Evolutionary conservation across 805 yeast genomes (phyloP), one percentile per base, ranked within the genome.

Genomic region (Suhomyces sp.): DNA sequence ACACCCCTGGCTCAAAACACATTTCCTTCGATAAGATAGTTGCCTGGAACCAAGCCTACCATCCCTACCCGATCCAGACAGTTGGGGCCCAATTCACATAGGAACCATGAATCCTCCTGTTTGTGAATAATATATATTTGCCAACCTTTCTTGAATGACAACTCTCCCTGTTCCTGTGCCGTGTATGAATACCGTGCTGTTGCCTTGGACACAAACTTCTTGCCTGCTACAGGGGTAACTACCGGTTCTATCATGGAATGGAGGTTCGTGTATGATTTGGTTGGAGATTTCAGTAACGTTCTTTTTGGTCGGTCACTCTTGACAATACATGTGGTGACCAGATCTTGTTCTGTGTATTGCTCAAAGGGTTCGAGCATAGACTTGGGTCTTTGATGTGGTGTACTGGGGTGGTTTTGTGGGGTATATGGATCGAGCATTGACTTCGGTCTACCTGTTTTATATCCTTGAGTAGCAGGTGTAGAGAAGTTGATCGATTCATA

Each of bases 31-130:
- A 49, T 45, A 11, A 68, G 42, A 42, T 68, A 68, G 33, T 68
- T 68, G 10, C 70, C 71, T 1, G 74, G 72, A 13, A 68, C 70
- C 29, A 68, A 50, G 0, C 74, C 74, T 4, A 68, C 56, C 38
- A 47, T 33, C 6, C 74, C 74, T 13, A 46, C 44, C 2, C 41
- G 40, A 5, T 51, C 52, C n/a, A 51, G 57, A 35, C 65, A 54
- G 32, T 65, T 66, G 3, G 62, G 63, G 5, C 46, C 44, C 40
- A 68, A 53, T 42, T 68, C 73, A 47, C 73, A 68, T 23, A 67
- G 58, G 42, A 45, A 68, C 74, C 74, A 68, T 36, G 63, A 56
- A 39, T 68, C 74, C 34, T 61, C 70, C 42, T 68, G 74, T 37
- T 61, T 63, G 48, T 65, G 65, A 19, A 68, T 53, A 18, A 68